Evolutionary conservation across 2,329 filamentous ascomycete genomes (phyloP), one percentile per base, ranked within the genome.

Genomic region (Sordariomycetes sp.): DNA sequence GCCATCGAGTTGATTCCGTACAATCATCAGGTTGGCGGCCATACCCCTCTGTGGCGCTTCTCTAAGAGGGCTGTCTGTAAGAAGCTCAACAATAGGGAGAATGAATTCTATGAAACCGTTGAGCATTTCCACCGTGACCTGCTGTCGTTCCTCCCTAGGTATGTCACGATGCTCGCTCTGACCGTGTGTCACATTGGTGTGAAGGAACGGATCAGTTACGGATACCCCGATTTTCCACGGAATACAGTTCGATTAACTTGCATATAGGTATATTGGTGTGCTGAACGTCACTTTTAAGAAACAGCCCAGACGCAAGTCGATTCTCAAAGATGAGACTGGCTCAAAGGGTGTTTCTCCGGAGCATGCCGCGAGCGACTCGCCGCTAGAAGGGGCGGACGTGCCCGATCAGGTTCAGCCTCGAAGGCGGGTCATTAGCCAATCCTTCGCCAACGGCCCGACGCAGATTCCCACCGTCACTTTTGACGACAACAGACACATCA

Each of bases 51-150:
- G 39, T 99, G 95, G 80, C 86, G 92, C 50, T 97, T 99, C 68
- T 97, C 94, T 20, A 85, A 90, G 62, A 83, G 91, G 64, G 94
- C 94, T 58, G 91, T 99, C 12, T 99, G 94, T 77, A 99, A 99
- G 72, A 90, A 96, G 72, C 80, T 99, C 66, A 99, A 96, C 70
- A 99, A 96, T 69, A 82, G 92, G 65, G 94, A 99, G 68, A 99
- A 99, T 70, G 90, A 96, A 72, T 99, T 99, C 68, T 99, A 99
- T 70, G 94, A 99, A 72, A 94, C 86, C 57, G 89, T 97, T 65
- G 94, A 99, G 74, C 84, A 83, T 65, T 84, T 89, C 63, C 92
- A 99, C 70, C 89, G 90, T 62, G 87, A 96, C 67, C 78, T 99
- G 65, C 75, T 99, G 59, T 84, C 87, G 50, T 99, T 97, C 68